Conservation (phyloP, 1,139 yeast genomes). For the Hansenula lynferdii region DNA sequence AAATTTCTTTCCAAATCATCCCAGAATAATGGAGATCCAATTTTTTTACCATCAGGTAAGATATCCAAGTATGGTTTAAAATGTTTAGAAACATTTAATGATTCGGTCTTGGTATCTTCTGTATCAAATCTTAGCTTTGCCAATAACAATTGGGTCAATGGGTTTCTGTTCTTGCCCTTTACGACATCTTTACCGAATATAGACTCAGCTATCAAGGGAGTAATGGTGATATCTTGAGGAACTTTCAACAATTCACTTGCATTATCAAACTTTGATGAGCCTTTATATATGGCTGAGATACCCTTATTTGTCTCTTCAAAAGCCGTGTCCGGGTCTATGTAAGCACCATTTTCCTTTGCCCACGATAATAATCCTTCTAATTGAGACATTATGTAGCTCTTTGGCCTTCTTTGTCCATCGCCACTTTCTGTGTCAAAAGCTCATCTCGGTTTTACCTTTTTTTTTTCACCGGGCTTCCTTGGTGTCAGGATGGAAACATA, state of each 20-base stretch:
- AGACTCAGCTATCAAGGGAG: constrained; percentile 37
- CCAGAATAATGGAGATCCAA: constrained; percentile 66
- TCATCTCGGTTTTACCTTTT: no score
- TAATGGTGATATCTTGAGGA: constrained; percentile 37
- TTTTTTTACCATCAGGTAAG: constrained; percentile 47
- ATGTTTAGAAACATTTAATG: constrained; percentile 25
- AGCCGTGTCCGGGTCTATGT: constrained; percentile 28
- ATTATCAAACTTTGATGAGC: constrained; percentile 4
- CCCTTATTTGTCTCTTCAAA: constrained; percentile 30
- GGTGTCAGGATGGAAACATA: no score
- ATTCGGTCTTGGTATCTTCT: constrained; percentile 13
- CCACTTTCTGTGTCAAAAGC: no score
- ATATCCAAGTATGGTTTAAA: constrained; percentile 48
- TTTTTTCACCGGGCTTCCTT: no score
- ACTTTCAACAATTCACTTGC: constrained; percentile 27
- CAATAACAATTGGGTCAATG: constrained; percentile 43
- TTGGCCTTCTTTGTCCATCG: no score
- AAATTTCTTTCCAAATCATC: constrained; percentile 40
- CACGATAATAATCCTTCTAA: constrained; percentile 35
- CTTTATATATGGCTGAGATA: constrained; percentile 33
- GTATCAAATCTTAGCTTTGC: constrained; percentile 35
- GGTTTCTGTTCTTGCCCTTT: constrained; percentile 34
- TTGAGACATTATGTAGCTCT: constrained; percentile 4
- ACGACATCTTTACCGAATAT: constrained; percentile 28
- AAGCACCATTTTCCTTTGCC: constrained; percentile 47